Conservation (phyloP, 495 filamentous ascomycete species). For the Cryomyces antarcticus region DNA sequence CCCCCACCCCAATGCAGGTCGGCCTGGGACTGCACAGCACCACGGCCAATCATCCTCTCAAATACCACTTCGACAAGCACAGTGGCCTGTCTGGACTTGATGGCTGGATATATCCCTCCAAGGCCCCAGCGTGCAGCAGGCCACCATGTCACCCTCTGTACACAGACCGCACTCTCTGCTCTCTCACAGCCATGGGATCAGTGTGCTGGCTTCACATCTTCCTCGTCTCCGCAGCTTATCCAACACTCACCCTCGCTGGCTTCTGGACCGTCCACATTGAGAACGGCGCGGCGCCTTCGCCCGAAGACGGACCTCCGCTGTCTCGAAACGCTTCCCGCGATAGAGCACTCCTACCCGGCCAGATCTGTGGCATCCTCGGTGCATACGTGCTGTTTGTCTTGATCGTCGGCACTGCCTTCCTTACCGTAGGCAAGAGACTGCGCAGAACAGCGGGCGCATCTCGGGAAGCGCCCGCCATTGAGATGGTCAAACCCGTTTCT, state of each 20-base stretch:
- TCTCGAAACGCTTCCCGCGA: constrained; percentile 11
- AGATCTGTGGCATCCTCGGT: constrained; percentile 11
- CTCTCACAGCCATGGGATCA: too few species aligned
- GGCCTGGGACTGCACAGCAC: too few species aligned
- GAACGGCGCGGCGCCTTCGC: constrained; percentile 9
- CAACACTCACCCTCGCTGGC: background rate
- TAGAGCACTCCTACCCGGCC: constrained; percentile 7
- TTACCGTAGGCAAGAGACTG: constrained; percentile 40
- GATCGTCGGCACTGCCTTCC: constrained; percentile 26
- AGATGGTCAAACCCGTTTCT: constrained; percentile 34
- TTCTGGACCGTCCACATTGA: constrained; percentile 1
- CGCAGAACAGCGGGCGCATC: constrained; percentile 21
- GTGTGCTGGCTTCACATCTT: too few species aligned
- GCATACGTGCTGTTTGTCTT: constrained; percentile 9
- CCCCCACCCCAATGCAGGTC: too few species aligned
- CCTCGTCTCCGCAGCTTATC: too few species aligned
- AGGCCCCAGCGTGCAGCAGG: too few species aligned
- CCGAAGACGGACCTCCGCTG: constrained; percentile 11
- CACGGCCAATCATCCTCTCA: too few species aligned
- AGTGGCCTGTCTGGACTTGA: too few species aligned
- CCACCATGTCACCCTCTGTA: too few species aligned
- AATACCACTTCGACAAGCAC: too few species aligned
- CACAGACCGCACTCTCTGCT: too few species aligned
- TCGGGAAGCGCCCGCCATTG: constrained; percentile 32
- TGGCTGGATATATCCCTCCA: too few species aligned